phyloP scores from a whole-genome alignment of 176 grass and related monocot species.

The Bolboschoenus planiculmis region DNA sequence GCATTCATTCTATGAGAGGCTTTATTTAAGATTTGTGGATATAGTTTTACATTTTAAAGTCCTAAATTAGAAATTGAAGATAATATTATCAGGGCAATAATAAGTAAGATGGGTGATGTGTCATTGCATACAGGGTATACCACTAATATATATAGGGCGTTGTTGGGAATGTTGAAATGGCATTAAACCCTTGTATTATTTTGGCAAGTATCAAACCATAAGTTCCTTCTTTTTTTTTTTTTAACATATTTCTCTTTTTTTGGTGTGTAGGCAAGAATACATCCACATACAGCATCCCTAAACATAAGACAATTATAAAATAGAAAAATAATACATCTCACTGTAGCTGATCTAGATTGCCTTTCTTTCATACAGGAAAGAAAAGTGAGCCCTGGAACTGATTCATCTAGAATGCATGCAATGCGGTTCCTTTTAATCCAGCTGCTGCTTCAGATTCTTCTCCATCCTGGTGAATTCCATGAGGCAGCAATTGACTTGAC shows the following conservation, averaged over 20 bases:
- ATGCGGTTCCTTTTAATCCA: constrained; percentile 91
- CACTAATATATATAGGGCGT: not conserved
- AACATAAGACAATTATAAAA: not conserved
- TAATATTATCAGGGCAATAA: not conserved
- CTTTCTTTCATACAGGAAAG: constrained; percentile 50
- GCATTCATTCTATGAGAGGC: not conserved
- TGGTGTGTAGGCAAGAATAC: not conserved
- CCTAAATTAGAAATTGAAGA: not conserved
- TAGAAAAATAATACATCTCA: not conserved
- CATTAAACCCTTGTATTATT: not conserved
- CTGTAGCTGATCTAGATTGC: not conserved
- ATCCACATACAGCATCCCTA: not conserved
- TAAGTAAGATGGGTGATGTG: not conserved
- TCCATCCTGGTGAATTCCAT: constrained; percentile 71
- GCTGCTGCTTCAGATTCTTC: constrained; percentile 77
- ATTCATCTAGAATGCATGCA: constrained; percentile 65
- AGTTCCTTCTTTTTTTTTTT: no score
- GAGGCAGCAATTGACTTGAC: constrained; percentile 74
- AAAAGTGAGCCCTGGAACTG: constrained; percentile 45
- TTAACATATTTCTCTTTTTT: no score
- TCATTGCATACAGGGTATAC: not conserved
- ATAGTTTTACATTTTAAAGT: not conserved
- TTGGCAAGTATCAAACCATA: no score
- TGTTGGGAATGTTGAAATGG: not conserved
- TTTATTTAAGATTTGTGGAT: not conserved